A percentile compares a stretch with the other conserved stretches of the same genome.
phyloP scores from a whole-genome alignment of 139 green algal species.

The Nannochloris sp. region DNA sequence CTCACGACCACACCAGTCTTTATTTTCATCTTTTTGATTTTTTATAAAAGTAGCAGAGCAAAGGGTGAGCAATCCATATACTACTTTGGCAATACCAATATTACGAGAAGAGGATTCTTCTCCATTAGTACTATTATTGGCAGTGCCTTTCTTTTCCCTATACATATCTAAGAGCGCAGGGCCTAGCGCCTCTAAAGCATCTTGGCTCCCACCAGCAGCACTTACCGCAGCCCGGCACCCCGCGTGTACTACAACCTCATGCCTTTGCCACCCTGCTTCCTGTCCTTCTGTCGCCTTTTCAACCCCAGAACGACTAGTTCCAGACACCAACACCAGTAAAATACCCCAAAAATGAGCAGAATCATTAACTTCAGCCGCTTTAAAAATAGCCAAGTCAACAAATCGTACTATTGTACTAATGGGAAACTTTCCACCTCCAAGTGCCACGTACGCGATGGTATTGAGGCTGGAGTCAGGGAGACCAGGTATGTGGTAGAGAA shows the following conservation, averaged over 20 bases:
- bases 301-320: slow-evolving; percentile 10
- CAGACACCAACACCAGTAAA: slow-evolving; percentile 12
- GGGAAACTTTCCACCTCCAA: slow-evolving; percentile 2
- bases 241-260: slow-evolving; percentile 5
- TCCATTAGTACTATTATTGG: too few relatives aligned
- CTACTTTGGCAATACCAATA: too few relatives aligned
- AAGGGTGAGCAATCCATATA: too few relatives aligned
- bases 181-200: too few relatives aligned
- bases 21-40: too few relatives aligned
- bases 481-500: slow-evolving; percentile 10
- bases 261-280: slow-evolving; percentile 6
- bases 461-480: slow-evolving; percentile 9
- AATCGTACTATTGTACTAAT: neutral
- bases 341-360: slow-evolving; percentile 2
- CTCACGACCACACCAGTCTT: too few relatives aligned
- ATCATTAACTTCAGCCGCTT: neutral
- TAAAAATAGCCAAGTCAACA: neutral
- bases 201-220: too few relatives aligned
- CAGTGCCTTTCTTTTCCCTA: too few relatives aligned
- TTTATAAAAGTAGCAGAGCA: too few relatives aligned
- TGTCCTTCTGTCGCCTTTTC: neutral
- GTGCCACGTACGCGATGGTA: slow-evolving; percentile 4
- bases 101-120: too few relatives aligned
- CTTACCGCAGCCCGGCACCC: neutral
- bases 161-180: too few relatives aligned